Evolutionary conservation across 768 basidiomycete genomes (phyloP).

Genomic region (Daedaleopsis sinensis): DNA sequence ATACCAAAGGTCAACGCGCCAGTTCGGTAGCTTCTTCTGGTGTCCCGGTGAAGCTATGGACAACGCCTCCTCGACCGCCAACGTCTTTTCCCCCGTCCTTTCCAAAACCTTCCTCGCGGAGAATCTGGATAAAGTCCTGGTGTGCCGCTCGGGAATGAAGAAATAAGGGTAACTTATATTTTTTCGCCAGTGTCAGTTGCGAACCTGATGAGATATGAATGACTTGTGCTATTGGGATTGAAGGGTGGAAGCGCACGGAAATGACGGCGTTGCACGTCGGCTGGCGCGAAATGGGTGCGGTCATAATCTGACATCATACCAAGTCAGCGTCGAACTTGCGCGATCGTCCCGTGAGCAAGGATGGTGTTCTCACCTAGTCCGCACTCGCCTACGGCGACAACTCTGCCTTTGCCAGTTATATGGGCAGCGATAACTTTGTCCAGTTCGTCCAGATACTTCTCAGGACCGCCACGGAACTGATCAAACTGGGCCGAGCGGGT

Average conservation of each 20-base stretch:
- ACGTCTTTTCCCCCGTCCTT: slow-evolving; percentile 53
- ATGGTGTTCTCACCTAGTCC: slow-evolving; percentile 58
- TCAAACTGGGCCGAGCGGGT: slow-evolving; percentile 75
- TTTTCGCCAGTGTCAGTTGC: slow-evolving; percentile 69
- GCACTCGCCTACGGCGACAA: slow-evolving; percentile 79
- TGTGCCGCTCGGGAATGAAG: slow-evolving; percentile 83
- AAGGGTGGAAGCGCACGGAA: slow-evolving; percentile 51
- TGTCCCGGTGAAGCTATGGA: slow-evolving; percentile 82
- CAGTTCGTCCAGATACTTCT: slow-evolving; percentile 62
- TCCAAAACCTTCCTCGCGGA: slow-evolving; percentile 67
- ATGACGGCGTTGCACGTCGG: slow-evolving; percentile 60
- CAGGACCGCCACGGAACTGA: slow-evolving; percentile 52
- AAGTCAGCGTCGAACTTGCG: neutral
- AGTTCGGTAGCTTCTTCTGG: slow-evolving; percentile 63
- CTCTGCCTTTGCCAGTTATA: slow-evolving; percentile 55
- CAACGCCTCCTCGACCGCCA: slow-evolving; percentile 73
- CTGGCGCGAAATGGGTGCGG: slow-evolving; percentile 63
- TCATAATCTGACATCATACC: slow-evolving; percentile 63
- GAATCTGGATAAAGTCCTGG: slow-evolving; percentile 62
- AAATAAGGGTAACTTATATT: slow-evolving; percentile 75
- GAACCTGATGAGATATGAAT: slow-evolving; percentile 35
- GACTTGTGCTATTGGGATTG: no score
- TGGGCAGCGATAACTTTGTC: slow-evolving; percentile 54
- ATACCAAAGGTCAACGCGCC: slow-evolving; percentile 40
- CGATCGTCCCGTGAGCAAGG: no score